These are phyloP conservation scores for Thinopyrum obtusiflorum DNA, from an alignment of 202 grass and related monocot genomes.

Conservation along the genomic window DNA sequence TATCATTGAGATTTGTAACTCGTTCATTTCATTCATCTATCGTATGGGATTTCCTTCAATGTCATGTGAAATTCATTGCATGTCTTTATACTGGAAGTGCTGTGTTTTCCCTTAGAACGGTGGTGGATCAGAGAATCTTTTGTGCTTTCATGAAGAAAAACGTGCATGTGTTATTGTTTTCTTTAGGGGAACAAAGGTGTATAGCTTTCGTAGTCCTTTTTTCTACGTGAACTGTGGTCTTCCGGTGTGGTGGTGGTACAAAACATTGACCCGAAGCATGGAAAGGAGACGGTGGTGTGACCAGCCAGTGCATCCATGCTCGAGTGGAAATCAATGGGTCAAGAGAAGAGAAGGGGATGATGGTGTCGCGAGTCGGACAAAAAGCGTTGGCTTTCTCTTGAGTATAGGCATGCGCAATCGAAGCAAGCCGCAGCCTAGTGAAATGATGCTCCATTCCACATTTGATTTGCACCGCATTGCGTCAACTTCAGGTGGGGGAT, in stretches of 20 bases:
- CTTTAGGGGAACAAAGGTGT: neutral
- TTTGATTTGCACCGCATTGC: no score
- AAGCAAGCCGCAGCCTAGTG: neutral
- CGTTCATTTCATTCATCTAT: neutral
- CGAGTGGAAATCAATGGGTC: neutral
- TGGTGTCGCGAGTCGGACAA: conserved; percentile 3
- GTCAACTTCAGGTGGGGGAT: no score
- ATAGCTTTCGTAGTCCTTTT: neutral
- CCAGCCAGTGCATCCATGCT: neutral
- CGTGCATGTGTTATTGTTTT: no score
- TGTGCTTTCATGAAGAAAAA: neutral
- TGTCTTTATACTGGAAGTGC: neutral
- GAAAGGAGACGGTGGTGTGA: neutral
- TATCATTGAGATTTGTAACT: neutral
- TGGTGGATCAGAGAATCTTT: neutral
- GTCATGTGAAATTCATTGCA: neutral
- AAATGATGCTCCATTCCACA: neutral
- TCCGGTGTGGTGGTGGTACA: neutral
- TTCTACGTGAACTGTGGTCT: no score
- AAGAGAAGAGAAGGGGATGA: conserved; percentile 4
- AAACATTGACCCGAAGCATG: neutral
- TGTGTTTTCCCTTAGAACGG: no score
- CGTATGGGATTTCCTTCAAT: neutral
- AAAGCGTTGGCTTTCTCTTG: conserved; percentile 6
- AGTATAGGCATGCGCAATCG: conserved; percentile 30